phyloP scores from a whole-genome alignment of 192 early-diverging fungal genomes.

The Gamsiella multidivaricata region DNA sequence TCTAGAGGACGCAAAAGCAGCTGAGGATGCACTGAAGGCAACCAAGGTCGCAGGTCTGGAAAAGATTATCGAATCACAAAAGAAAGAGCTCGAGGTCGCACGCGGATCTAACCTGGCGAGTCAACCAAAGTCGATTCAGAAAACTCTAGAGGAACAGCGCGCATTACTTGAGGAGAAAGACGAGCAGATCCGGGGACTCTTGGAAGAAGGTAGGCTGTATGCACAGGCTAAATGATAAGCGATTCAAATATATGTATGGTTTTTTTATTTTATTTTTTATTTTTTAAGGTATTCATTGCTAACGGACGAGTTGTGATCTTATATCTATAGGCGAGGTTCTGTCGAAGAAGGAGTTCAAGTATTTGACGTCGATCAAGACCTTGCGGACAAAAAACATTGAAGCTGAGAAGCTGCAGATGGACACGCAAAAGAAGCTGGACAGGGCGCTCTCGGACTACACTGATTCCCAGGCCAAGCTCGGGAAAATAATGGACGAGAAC shows the following conservation, averaged over 20 bases:
- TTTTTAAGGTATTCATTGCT: too few species aligned
- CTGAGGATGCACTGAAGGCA: slow-evolving; percentile 25
- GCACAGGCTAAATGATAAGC: not conserved
- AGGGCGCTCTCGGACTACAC: slow-evolving; percentile 52
- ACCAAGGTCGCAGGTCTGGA: slow-evolving; percentile 52
- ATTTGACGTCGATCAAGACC: slow-evolving; percentile 78
- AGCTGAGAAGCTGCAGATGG: slow-evolving; percentile 62
- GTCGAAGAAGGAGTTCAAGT: slow-evolving; percentile 80
- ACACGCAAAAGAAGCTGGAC: slow-evolving; percentile 66
- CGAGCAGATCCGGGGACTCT: slow-evolving; percentile 58
- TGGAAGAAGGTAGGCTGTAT: slow-evolving; percentile 55
- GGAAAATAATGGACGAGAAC: slow-evolving; percentile 53
- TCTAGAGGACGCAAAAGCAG: slow-evolving; percentile 49
- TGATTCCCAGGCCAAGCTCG: slow-evolving; percentile 61
- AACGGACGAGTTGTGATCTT: too few species aligned
- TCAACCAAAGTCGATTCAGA: slow-evolving; percentile 56
- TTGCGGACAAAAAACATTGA: slow-evolving; percentile 74
- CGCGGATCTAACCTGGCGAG: slow-evolving; percentile 42
- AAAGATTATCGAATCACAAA: slow-evolving; percentile 40
- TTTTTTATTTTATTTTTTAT: slow-evolving; percentile 29
- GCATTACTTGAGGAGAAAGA: slow-evolving; percentile 56
- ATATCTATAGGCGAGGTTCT: slow-evolving; percentile 78
- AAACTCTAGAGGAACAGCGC: slow-evolving; percentile 55
- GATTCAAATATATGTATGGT: not conserved
- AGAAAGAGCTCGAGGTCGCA: slow-evolving; percentile 42